phyloP scores from a whole-genome alignment of 768 basidiomycete species.

The Austroboletus festivus region DNA sequence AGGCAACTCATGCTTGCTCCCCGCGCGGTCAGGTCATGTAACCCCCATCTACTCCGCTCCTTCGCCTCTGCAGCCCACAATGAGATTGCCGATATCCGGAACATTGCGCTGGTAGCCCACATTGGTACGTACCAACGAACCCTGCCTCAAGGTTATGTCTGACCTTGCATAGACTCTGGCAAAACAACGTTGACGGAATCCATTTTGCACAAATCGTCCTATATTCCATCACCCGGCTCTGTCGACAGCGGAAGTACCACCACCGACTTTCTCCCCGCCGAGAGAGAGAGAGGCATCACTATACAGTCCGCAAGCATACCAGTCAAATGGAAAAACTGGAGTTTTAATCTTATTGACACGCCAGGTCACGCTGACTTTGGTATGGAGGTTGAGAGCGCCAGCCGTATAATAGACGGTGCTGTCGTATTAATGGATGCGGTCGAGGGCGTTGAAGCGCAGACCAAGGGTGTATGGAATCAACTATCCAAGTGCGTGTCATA shows the following conservation, averaged over 20 bases:
- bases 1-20: conserved; percentile 20
- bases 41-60: conserved; percentile 17
- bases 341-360: conserved; percentile 85
- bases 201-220: conserved; percentile 71
- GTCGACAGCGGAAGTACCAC: conserved; percentile 90
- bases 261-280: conserved; percentile 86
- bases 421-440: conserved; percentile 87
- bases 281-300: conserved; percentile 87
- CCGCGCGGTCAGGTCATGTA: conserved; percentile 10
- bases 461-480: conserved; percentile 85
- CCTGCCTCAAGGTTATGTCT: not conserved
- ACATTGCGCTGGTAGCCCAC: conserved; percentile 87
- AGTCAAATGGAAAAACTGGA: conserved; percentile 81
- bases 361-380: conserved; percentile 94
- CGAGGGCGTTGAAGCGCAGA: conserved; percentile 89
- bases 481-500: conserved; percentile 67
- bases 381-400: conserved; percentile 96
- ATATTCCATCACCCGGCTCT: conserved; percentile 69
- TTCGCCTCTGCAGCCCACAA: conserved; percentile 22
- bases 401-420: conserved; percentile 85
- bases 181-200: conserved; percentile 91
- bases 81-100: conserved; percentile 50
- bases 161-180: conserved; percentile 62
- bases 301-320: conserved; percentile 92
- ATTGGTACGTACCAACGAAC: conserved; percentile 52